These are phyloP conservation scores for Heterobasidion occidentale DNA, from an alignment of 1,284 basidiomycete species.

Conservation along the genomic window DNA sequence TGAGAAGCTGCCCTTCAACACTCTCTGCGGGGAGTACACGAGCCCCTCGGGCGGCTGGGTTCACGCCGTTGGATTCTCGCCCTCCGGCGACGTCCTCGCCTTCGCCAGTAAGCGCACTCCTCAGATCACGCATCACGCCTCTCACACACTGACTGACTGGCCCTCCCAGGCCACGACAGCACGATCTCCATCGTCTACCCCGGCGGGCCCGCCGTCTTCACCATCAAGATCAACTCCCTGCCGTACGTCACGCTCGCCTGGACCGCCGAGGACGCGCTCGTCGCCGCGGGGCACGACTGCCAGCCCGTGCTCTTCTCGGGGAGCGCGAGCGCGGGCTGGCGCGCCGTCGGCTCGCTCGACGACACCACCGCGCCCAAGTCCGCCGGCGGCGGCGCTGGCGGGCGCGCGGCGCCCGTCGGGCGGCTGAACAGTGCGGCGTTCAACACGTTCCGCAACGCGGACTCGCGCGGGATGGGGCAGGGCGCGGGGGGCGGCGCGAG, in stretches of 20 bases:
- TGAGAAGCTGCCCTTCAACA: conserved; percentile 95
- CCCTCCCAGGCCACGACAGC: conserved; percentile 76
- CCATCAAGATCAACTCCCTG: conserved; percentile 68
- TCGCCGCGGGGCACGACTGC: conserved; percentile 97
- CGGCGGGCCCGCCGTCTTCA: conserved; percentile 58
- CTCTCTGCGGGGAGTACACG: conserved; percentile 90
- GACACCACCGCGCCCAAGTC: conserved; percentile 55
- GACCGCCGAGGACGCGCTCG: conserved; percentile 72
- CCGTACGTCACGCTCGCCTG: conserved; percentile 83
- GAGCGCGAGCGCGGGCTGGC: conserved; percentile 61
- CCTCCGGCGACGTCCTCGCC: conserved; percentile 86
- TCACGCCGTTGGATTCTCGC: conserved; percentile 92
- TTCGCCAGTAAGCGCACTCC: conserved; percentile 69
- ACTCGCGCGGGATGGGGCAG: conserved; percentile 77
- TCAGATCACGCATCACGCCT: background rate
- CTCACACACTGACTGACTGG: background rate
- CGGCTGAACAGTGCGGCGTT: conserved; percentile 93
- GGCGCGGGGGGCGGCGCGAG: conserved; percentile 50
- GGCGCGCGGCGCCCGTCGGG: conserved; percentile 52
- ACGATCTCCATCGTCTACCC: conserved; percentile 88
- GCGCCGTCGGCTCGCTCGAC: conserved; percentile 76
- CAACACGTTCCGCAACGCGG: conserved; percentile 91
- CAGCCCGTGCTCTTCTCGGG: conserved; percentile 88
- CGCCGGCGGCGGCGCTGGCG: conserved; percentile 27
- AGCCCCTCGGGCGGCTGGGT: conserved; percentile 95